Conservation (phyloP, 148 eudicot species). For the Oxyria digyna region DNA sequence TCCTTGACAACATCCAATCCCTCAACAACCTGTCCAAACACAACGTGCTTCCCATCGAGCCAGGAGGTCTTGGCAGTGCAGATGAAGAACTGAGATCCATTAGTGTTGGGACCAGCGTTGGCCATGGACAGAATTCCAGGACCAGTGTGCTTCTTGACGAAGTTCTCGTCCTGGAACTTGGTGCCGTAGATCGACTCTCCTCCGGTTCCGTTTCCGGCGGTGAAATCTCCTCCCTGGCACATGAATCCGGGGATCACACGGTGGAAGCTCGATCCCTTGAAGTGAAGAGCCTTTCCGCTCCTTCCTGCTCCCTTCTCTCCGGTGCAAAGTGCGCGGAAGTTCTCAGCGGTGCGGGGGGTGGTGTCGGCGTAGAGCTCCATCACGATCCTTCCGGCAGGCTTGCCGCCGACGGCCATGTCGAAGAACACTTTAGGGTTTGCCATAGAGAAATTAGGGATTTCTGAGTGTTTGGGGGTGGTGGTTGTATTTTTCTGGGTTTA, state of each 20-base stretch:
- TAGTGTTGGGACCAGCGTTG: slow-evolving; percentile 22
- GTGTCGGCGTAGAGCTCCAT: slow-evolving; percentile 28
- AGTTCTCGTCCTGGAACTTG: slow-evolving; percentile 28
- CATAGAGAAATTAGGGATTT: slow-evolving; percentile 8
- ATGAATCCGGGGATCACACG: slow-evolving; percentile 31
- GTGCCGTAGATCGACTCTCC: slow-evolving; percentile 31
- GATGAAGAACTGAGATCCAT: slow-evolving; percentile 30
- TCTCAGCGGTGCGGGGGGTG: slow-evolving; percentile 25
- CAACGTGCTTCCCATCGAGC: slow-evolving; percentile 29
- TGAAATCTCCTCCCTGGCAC: slow-evolving; percentile 35
- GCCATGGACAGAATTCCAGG: slow-evolving; percentile 29
- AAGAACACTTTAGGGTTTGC: slow-evolving; percentile 29
- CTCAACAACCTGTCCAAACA: slow-evolving; percentile 30
- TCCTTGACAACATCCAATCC: slow-evolving; percentile 26
- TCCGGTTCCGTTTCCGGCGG: slow-evolving; percentile 35
- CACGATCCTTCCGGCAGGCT: slow-evolving; percentile 20
- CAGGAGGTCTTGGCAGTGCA: slow-evolving; percentile 25
- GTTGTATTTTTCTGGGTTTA: background rate
- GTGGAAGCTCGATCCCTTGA: slow-evolving; percentile 25
- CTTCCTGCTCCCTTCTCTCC: slow-evolving; percentile 27
- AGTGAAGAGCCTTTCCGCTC: slow-evolving; percentile 26
- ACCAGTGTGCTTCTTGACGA: slow-evolving; percentile 29
- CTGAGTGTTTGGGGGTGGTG: background rate
- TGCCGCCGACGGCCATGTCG: slow-evolving; percentile 20
- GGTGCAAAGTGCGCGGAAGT: slow-evolving; percentile 34